These are phyloP conservation scores for Boletus sensibilis DNA, from an alignment of 768 basidiomycete species.

Conservation along the genomic window DNA sequence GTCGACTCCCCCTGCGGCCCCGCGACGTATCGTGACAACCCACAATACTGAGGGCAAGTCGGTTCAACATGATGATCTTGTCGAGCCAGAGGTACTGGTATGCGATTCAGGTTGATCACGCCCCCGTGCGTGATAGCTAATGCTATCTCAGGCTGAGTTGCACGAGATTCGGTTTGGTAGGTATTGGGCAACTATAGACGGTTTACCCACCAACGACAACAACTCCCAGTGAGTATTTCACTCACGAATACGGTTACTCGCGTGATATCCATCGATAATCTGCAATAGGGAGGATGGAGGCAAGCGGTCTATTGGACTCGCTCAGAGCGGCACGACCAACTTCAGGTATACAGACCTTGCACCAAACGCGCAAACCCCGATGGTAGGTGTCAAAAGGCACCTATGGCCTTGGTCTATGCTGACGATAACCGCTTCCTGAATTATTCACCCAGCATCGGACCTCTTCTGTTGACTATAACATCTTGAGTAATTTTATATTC, in stretches of 20 bases:
- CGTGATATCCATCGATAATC: not conserved
- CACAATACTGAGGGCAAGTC: conserved; percentile 45
- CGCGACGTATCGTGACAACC: conserved; percentile 52
- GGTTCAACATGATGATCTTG: conserved; percentile 38
- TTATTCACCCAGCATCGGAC: not conserved
- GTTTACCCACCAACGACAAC: not conserved
- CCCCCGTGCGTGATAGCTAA: not conserved
- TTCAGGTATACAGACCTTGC: not conserved
- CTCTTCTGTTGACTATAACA: not conserved
- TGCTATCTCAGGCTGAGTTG: not conserved
- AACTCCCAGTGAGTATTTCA: not conserved
- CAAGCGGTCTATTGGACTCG: not conserved
- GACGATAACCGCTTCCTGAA: not conserved
- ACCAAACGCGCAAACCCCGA: not conserved
- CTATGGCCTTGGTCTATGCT: too few species aligned
- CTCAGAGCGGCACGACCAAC: not conserved
- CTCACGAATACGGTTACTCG: not conserved
- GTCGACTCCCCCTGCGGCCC: conserved; percentile 30
- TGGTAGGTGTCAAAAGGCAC: not conserved
- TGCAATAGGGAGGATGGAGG: not conserved
- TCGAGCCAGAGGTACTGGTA: conserved; percentile 17
- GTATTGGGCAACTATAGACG: not conserved
- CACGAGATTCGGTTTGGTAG: not conserved
- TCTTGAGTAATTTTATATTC: not conserved
- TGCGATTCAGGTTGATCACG: not conserved